Evolutionary conservation across 192 early-diverging fungal species (phyloP), one percentile per base, ranked within the genome.

Genomic region (Geranomyces michiganensis): DNA sequence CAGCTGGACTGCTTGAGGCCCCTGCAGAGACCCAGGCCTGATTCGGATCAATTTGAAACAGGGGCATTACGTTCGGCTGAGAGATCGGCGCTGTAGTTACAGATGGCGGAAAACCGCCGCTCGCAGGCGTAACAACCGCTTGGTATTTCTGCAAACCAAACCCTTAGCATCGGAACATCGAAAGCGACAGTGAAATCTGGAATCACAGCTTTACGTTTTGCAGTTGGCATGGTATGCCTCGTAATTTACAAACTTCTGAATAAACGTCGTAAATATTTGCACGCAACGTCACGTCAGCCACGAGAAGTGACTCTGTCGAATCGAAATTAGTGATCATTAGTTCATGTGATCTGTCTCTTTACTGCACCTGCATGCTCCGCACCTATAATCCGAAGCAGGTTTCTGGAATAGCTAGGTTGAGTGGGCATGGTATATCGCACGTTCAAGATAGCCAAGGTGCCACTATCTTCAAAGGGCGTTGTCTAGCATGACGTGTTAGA

Each of bases 381-480:
- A 81, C 79, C 62, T 9, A 86, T 83, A 33, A 86, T 43, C n/a
- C 56, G n/a, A 17, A 63, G 67, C 15, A 86, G 45, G 21, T 81
- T 68, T 19, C 59, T 53, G 6, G 83, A 82, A 59, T 80, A 85
- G 31, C 27, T n/a, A 1, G 96, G 96, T 0, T 81, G 72, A 7
- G 67, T 78, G 0, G 95, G 96, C 55, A 95, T 89, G 10, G 82
- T 82, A 73, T 94, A 97, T 33, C 90, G 85, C 17, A 87, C 92
- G 68, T 96, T 96, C 46, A 98, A 75, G 41, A 96, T 96, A 13
- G 94, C 93, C 45, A 95, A 74, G 45, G 89, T 89, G 14, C 93
- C 92, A 46, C 85, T 83, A 29, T 96, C 90, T 75, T 98, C 96
- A 74, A 98, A 98, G 0, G 96, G 96, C 7, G 96, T 98, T 7